phyloP scores from a whole-genome alignment of 2,329 filamentous ascomycete genomes.

The Colletotrichum gigasporum region DNA sequence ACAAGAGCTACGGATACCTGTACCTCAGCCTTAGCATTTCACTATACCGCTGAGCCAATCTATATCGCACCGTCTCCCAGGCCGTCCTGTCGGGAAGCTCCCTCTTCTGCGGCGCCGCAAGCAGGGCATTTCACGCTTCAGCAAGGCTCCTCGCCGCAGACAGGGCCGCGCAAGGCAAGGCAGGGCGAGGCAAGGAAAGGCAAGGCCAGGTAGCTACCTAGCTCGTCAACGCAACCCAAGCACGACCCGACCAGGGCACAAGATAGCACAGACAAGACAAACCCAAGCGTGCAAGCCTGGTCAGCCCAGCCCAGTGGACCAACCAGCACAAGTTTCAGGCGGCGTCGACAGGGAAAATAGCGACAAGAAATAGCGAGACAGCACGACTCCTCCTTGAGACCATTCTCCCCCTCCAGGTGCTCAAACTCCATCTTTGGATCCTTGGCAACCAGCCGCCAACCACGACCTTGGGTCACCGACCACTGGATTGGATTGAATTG shows the following conservation, averaged over 20 bases:
- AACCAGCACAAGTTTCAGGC: conserved; percentile 28
- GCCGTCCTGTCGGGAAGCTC: neutral
- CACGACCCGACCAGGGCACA: neutral
- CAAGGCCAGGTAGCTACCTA: neutral
- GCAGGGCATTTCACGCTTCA: neutral
- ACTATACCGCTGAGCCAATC: neutral
- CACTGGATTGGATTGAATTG: conserved; percentile 8
- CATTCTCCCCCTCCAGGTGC: neutral
- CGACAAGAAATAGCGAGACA: conserved; percentile 1
- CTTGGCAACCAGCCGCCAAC: conserved; percentile 26
- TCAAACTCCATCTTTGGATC: conserved; percentile 27
- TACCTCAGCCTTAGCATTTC: neutral
- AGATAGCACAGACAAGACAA: conserved; percentile 11
- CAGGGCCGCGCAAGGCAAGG: neutral
- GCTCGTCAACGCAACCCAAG: neutral
- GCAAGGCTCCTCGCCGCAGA: too few relatives aligned
- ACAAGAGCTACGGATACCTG: neutral
- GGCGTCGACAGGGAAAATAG: conserved; percentile 24
- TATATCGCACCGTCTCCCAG: neutral
- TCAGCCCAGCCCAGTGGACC: conserved; percentile 25
- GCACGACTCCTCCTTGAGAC: conserved; percentile 24
- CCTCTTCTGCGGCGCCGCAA: neutral
- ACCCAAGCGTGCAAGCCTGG: neutral
- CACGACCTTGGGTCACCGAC: neutral
- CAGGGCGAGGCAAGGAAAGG: neutral